A percentile compares a stretch with the other conserved stretches of the same genome.
These are phyloP conservation scores for Hibiscus tridactylites DNA, from an alignment of 345 rosid genomes.

Conservation along the genomic window DNA sequence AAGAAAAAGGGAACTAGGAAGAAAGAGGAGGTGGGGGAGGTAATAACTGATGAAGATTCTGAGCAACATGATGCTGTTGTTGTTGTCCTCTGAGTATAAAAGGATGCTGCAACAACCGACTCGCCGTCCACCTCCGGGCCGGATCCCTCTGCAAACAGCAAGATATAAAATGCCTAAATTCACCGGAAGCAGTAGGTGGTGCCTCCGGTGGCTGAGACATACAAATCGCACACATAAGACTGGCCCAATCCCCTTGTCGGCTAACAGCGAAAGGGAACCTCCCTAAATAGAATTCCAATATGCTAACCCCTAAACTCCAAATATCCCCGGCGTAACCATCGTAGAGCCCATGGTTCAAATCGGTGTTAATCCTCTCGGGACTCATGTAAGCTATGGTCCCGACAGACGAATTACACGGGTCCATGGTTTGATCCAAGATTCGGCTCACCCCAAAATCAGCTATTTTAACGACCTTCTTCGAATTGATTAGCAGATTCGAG, in stretches of 20 bases:
- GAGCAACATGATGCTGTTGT: constrained; percentile 31
- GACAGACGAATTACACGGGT: constrained; percentile 82
- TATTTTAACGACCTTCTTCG: constrained; percentile 60
- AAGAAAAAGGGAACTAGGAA: constrained; percentile 11
- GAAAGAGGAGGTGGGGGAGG: constrained; percentile 70
- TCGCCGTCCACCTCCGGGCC: constrained; percentile 46
- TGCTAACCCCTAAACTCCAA: constrained; percentile 90
- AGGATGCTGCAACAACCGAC: constrained; percentile 12
- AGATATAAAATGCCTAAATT: constrained; percentile 62
- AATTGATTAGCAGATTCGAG: constrained; percentile 65
- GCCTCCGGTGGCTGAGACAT: constrained; percentile 85
- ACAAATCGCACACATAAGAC: constrained; percentile 87
- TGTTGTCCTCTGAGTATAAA: constrained; percentile 41
- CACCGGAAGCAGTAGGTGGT: constrained; percentile 53
- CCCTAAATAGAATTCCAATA: constrained; percentile 79
- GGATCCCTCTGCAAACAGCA: constrained; percentile 93
- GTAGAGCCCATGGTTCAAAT: constrained; percentile 76
- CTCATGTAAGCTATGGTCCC: constrained; percentile 98
- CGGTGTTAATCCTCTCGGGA: constrained; percentile 93
- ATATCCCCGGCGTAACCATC: constrained; percentile 80
- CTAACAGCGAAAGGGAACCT: constrained; percentile 68
- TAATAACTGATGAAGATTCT: constrained; percentile 58
- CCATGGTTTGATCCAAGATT: constrained; percentile 83
- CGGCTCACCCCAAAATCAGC: constrained; percentile 94
- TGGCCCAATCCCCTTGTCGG: constrained; percentile 92